Percentiles rank a stretch among this genome's conserved stretches.
These are phyloP conservation scores for Aspergillus sp. DNA, from an alignment of 2,329 filamentous ascomycete species.

Conservation along the genomic window DNA sequence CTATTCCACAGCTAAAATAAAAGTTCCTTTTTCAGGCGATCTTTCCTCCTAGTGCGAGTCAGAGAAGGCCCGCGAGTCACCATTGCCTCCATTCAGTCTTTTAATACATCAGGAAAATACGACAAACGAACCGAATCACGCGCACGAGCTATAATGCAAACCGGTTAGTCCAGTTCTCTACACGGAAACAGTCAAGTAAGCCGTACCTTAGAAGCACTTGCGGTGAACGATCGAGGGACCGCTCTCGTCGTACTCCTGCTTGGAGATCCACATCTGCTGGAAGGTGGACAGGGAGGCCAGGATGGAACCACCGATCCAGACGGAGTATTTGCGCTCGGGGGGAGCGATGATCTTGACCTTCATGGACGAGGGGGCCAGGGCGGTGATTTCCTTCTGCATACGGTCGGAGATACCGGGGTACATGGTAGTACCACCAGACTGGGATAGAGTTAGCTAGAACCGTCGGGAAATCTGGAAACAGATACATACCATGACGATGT, in stretches of 20 bases:
- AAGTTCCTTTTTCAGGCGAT: constrained; percentile 42
- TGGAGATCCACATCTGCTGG: constrained; percentile 99
- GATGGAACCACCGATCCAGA: constrained; percentile 99
- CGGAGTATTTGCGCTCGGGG: constrained; percentile 99
- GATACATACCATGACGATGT: constrained; percentile 99
- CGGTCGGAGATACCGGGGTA: constrained; percentile 99
- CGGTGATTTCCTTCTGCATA: constrained; percentile 99
- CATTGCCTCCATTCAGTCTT: constrained; percentile 38
- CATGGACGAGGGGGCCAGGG: constrained; percentile 98
- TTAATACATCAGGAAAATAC: constrained; percentile 44
- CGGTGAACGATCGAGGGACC: constrained; percentile 99
- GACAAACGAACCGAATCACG: constrained; percentile 36
- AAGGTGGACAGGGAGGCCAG: constrained; percentile 98
- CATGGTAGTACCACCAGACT: constrained; percentile 99
- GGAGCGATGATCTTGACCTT: constrained; percentile 99
- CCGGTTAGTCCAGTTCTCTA: not conserved
- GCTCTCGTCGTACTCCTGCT: constrained; percentile 99
- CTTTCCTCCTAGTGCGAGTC: constrained; percentile 40
- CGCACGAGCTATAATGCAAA: constrained; percentile 16
- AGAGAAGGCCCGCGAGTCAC: constrained; percentile 39
- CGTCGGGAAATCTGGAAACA: constrained; percentile 14
- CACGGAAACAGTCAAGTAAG: not conserved
- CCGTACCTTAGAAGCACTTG: constrained; percentile 96
- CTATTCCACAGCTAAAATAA: constrained; percentile 41
- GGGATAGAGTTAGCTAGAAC: constrained; percentile 9